Base-by-base conservation (phyloP, 1,139 yeast species). In the Hansenula sp. region DNA sequence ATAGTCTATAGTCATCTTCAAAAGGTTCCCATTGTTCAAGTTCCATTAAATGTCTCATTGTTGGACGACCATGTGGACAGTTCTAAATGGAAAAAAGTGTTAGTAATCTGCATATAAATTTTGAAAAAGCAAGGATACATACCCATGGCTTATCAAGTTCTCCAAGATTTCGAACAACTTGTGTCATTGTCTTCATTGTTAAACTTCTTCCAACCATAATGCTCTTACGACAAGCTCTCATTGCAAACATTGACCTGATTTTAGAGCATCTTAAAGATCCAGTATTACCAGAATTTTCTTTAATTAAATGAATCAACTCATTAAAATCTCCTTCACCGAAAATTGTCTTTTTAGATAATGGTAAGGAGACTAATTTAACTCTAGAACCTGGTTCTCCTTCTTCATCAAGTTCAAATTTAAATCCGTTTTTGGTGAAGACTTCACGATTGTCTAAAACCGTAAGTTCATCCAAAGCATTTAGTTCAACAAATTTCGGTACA, bases 21-120 rank as follows among this genome's bases (percentile, higher is more conserved):
- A 75, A 77, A 1, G 72, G 55, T 24, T 63, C 58, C 79, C 82
- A 75, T 39, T 69, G 63, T 39, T 71, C 62, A 35, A 84, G 56
- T 40, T 87, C 90, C 50, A 82, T 77, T 46, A 93, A 68, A 62
- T 93, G 98, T 45, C 99, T 72, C 84, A 93, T 79, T 2, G 99
- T 93, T 1, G 99, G 99, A 49, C 99, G 70, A 0, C 99, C 99
- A 65, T 93, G 99, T 0, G 99, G 99, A 63, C 99, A 93, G 59
- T 91, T 93, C 99, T 99, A 94, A 0, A 34, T 7, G 15, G n/a
- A n/a, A n/a, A n/a, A n/a, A n/a, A n/a, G 2, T 10, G 36, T 34
- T 34, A 34, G 36, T 34, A 24, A 3, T 11, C n/a, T n/a, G n/a
- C n/a, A n/a, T n/a, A 21, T 21, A 6, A 21, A 9, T 9, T 21